Percentiles rank a stretch among this genome's conserved stretches.
These are phyloP conservation scores for Pezicula radicicola DNA, from an alignment of 2,329 filamentous ascomycete genomes.

Conservation along the genomic window DNA sequence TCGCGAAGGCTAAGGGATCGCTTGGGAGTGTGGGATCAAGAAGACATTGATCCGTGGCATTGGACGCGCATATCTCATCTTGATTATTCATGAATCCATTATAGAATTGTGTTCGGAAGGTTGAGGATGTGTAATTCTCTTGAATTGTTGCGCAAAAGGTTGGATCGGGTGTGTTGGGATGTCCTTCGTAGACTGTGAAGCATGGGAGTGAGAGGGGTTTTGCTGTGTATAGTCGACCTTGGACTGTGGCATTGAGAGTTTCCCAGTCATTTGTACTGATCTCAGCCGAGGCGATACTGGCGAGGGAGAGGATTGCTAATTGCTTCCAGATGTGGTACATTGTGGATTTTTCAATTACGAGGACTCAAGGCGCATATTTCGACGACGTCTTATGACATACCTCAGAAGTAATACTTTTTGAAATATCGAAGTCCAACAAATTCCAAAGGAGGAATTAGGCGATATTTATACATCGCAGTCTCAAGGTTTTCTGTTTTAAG, in stretches of 20 bases:
- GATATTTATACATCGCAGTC: no score
- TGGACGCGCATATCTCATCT: conserved; percentile 23
- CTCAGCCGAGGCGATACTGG: not conserved
- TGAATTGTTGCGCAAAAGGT: conserved; percentile 20
- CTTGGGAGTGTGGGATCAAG: conserved; percentile 20
- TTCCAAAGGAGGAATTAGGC: no score
- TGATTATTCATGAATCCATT: conserved; percentile 26
- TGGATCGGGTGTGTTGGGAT: conserved; percentile 10
- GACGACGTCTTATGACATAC: no score
- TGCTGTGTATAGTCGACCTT: conserved; percentile 16
- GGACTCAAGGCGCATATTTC: no score
- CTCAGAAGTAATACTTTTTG: no score
- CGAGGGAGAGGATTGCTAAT: not conserved
- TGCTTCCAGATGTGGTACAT: not conserved
- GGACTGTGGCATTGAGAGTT: conserved; percentile 16
- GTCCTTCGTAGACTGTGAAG: conserved; percentile 25
- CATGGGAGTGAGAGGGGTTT: conserved; percentile 26
- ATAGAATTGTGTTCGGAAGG: conserved; percentile 17
- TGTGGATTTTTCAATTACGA: not conserved
- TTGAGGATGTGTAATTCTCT: conserved; percentile 23
- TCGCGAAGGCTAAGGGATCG: conserved; percentile 14
- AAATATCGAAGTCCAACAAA: no score
- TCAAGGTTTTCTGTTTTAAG: no score
- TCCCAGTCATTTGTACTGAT: not conserved
- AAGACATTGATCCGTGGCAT: conserved; percentile 25